Conservation (phyloP, 202 grass and related monocot genomes). For the Setaria viridis region DNA sequence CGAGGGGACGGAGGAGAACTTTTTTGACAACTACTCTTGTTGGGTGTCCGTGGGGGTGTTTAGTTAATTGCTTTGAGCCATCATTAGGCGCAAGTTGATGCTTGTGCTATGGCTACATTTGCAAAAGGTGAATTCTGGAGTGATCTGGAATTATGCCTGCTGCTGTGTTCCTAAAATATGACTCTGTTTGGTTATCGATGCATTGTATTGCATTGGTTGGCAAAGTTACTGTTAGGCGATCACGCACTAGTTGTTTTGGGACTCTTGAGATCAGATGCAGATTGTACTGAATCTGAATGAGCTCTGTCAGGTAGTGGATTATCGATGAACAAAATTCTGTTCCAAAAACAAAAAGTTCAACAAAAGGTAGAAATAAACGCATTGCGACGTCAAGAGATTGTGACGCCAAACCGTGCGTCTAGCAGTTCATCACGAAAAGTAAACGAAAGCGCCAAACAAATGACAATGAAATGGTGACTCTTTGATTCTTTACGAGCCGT, state of each 20-base stretch:
- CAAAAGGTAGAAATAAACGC: not conserved
- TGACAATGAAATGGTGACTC: not conserved
- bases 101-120: constrained; percentile 13
- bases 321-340: not conserved
- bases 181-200: not conserved
- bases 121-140: constrained; percentile 49
- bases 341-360: not conserved
- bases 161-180: not conserved
- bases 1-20: not conserved
- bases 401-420: not conserved
- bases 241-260: not conserved
- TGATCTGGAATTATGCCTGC: constrained; percentile 24
- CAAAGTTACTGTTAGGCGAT: not conserved
- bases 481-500: not conserved
- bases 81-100: constrained; percentile 16
- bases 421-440: not conserved
- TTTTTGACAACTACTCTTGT: constrained; percentile 37
- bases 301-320: not conserved
- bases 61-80: not conserved
- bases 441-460: not conserved
- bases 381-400: not conserved
- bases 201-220: not conserved
- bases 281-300: not conserved
- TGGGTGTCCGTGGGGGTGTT: constrained; percentile 27
- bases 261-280: no score